These are phyloP conservation scores for Stephanocyclus meneghinianus DNA, from an alignment of 352 stramenopile species.

Conservation along the genomic window DNA sequence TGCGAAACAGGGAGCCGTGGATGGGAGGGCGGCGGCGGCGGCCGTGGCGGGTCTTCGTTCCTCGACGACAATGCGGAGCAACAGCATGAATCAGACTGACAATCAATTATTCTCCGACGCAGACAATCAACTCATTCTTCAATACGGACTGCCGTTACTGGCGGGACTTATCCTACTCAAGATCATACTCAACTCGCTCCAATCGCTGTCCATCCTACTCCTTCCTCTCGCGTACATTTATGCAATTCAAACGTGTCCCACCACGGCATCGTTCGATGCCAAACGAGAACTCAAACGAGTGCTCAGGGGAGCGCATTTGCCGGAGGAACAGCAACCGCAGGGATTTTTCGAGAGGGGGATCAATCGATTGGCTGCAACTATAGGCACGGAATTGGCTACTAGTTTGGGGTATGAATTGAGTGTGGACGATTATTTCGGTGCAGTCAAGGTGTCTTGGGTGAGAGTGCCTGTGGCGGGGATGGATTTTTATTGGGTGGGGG, in stretches of 20 bases:
- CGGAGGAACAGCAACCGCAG: constrained; percentile 66
- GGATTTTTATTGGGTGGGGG: constrained; percentile 74
- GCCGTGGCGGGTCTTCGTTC: not conserved
- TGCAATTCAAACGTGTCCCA: constrained; percentile 48
- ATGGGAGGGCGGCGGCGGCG: not conserved
- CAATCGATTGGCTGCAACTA: constrained; percentile 49
- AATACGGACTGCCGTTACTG: constrained; percentile 19
- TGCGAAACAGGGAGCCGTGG: not conserved
- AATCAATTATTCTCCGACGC: constrained; percentile 2
- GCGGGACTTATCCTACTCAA: constrained; percentile 4
- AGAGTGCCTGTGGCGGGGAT: constrained; percentile 45
- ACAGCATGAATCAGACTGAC: not conserved
- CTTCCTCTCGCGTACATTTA: constrained; percentile 63
- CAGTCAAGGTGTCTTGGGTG: constrained; percentile 36
- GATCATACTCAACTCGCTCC: constrained; percentile 12
- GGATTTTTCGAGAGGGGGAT: constrained; percentile 52
- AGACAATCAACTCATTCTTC: constrained; percentile 27
- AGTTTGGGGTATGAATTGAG: constrained; percentile 57
- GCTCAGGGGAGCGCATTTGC: constrained; percentile 65
- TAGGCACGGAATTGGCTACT: constrained; percentile 63
- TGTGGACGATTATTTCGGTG: constrained; percentile 45
- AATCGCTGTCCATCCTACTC: constrained; percentile 17
- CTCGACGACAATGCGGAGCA: not conserved
- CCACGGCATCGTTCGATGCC: constrained; percentile 60
- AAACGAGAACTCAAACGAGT: constrained; percentile 75